phyloP scores from a whole-genome alignment of 1,284 basidiomycete genomes.

The Ustilago cynodontis region DNA sequence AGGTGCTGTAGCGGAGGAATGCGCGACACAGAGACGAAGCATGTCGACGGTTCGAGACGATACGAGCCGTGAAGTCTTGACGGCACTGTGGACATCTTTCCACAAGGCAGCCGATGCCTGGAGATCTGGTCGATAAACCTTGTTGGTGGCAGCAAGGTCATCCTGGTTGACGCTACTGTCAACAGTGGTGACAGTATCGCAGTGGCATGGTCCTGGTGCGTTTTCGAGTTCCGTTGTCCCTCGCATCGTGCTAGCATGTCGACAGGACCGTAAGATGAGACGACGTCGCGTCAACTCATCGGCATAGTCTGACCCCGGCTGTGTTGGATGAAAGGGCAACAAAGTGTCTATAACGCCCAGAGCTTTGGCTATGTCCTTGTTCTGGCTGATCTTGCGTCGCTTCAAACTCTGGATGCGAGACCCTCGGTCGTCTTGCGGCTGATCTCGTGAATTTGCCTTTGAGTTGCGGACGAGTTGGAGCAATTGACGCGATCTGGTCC shows the following conservation, averaged over 20 bases:
- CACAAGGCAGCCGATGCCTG: constrained; percentile 19
- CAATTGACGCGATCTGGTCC: constrained; percentile 1
- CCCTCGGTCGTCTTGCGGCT: not conserved
- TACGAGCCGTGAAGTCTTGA: constrained; percentile 18
- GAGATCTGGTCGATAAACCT: not conserved
- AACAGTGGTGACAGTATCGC: not conserved
- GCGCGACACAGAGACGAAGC: constrained; percentile 30
- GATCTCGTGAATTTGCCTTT: not conserved
- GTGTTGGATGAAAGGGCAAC: constrained; percentile 1
- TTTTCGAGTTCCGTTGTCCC: not conserved
- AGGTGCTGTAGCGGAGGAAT: constrained; percentile 11
- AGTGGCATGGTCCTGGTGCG: not conserved
- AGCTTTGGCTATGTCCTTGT: not conserved
- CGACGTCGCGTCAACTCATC: constrained; percentile 27
- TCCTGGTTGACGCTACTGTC: not conserved
- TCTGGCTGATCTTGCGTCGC: constrained; percentile 19
- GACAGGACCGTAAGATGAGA: constrained; percentile 19
- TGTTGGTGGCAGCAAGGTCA: not conserved
- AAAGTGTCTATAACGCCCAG: constrained; percentile 15
- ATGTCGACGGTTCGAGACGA: constrained; percentile 31
- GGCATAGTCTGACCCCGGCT: not conserved
- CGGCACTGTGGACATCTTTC: constrained; percentile 21
- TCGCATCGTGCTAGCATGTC: not conserved
- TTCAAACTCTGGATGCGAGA: constrained; percentile 5
- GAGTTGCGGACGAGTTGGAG: constrained; percentile 8